Percentiles rank a stretch among this genome's conserved stretches.
phyloP scores from a whole-genome alignment of 2,329 filamentous ascomycete species.

The Pseudogymnoascus sp. region DNA sequence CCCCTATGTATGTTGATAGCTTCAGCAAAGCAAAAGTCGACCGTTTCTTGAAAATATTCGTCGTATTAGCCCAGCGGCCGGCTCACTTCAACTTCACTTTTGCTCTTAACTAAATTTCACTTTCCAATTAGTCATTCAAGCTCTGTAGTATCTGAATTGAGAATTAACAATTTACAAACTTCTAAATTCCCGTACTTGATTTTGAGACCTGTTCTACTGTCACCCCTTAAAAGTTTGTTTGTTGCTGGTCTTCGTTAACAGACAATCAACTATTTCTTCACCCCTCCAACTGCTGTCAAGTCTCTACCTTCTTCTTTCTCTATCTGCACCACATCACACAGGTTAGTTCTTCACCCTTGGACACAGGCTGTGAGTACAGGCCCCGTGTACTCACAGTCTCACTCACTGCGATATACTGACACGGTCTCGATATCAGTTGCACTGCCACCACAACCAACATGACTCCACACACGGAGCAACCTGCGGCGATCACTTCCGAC shows the following conservation, averaged over 20 bases:
- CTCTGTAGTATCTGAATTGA: background rate
- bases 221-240: background rate
- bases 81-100: background rate
- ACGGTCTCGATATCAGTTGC: background rate
- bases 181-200: background rate
- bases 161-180: background rate
- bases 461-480: background rate
- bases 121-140: background rate
- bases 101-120: background rate
- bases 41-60: background rate
- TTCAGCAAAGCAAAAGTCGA: background rate
- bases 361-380: background rate
- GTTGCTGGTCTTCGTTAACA: background rate
- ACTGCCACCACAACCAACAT: conserved; percentile 1
- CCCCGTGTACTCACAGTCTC: background rate
- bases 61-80: background rate
- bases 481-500: background rate
- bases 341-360: background rate
- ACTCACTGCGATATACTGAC: background rate
- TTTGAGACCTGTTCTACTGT: background rate
- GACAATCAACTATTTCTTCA: background rate
- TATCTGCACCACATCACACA: background rate
- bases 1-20: background rate
- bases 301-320: background rate
- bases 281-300: background rate